Evolutionary conservation across 208 protist genomes (phyloP).

Genomic region (Angomonas ambiguus): DNA sequence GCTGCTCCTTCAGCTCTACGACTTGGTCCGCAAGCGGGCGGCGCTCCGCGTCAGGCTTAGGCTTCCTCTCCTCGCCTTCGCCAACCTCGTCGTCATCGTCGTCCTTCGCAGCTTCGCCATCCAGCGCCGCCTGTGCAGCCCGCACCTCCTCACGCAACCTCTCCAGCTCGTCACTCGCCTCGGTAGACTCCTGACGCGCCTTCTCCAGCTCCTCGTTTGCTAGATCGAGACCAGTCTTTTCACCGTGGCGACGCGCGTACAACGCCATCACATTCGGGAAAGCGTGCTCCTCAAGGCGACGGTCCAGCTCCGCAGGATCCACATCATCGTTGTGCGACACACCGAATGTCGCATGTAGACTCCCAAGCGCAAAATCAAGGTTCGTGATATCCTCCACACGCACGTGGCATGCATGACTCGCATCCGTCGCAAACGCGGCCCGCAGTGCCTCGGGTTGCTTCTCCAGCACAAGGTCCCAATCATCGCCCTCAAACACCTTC

Average conservation of each 20-base stretch:
- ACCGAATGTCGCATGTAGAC: neutral
- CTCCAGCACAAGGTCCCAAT: neutral
- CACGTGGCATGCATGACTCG: neutral
- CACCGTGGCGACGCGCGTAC: neutral
- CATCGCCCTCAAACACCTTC: conserved; percentile 1
- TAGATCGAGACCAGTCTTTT: neutral
- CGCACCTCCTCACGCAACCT: neutral
- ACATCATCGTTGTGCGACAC: neutral
- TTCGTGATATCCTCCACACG: neutral
- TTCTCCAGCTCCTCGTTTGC: neutral
- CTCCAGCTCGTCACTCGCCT: neutral
- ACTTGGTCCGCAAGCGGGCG: neutral
- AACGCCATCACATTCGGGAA: neutral
- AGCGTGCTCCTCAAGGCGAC: neutral
- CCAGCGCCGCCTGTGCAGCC: neutral
- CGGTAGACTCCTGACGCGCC: neutral
- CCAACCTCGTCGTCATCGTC: neutral
- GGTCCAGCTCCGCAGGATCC: neutral
- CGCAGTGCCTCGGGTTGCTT: neutral
- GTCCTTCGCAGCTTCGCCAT: neutral
- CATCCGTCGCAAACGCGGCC: neutral
- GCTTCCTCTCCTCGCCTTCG: neutral
- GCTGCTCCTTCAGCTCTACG: neutral
- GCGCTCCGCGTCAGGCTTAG: neutral
- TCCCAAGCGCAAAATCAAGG: neutral